Base-by-base conservation (phyloP, 2,329 filamentous ascomycete genomes). In the Cytospora chrysosperma region DNA sequence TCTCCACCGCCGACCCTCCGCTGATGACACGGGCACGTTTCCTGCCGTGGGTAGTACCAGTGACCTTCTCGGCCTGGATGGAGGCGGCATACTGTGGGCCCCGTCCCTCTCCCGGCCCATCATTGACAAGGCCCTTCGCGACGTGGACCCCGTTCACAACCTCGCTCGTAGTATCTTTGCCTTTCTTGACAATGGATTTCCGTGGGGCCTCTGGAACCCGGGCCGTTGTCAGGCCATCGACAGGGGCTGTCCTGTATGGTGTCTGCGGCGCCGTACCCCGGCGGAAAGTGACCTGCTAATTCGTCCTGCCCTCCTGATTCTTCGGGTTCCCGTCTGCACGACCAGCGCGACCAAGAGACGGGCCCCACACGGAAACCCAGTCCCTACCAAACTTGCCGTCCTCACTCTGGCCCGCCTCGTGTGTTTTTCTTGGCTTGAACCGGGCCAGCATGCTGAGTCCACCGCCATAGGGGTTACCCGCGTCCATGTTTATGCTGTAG, bases 341-440 rank as follows among this genome's bases (percentile, higher is more conserved):
- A n/a, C n/a, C n/a, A n/a, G n/a, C n/a, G n/a, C 19, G 40, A 43
- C 50, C 50, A 19, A 58, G 55, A 4, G 49, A 69, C 59, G 75
- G 76, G 56, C 73, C 74, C 84, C 84, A 87, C 9, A 86, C 78
- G 7, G 82, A 82, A 61, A 86, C 77, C 65, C 81, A 83, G 71
- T 87, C 84, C 21, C 61, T 21, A 30, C 75, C 74, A 21, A 84
- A 75, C 12, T 74, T 74, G 13, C 82, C 81, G 28, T 82, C 77
- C 40, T 74, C 73, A 63, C 74, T 73, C 43, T 75, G 78, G 8
- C 83, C 83, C 15, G 76, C 75, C 57, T 71, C 64, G 70, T 86
- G 82, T 28, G 83, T 85, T 63, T 79, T 75, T 50, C 67, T 65
- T 4, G 84, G 84, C 70, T 81, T 82, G 68, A 81, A 75, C 67